Base-by-base conservation (phyloP, 2,329 filamentous ascomycete genomes). In the Claviceps lovelessii region DNA sequence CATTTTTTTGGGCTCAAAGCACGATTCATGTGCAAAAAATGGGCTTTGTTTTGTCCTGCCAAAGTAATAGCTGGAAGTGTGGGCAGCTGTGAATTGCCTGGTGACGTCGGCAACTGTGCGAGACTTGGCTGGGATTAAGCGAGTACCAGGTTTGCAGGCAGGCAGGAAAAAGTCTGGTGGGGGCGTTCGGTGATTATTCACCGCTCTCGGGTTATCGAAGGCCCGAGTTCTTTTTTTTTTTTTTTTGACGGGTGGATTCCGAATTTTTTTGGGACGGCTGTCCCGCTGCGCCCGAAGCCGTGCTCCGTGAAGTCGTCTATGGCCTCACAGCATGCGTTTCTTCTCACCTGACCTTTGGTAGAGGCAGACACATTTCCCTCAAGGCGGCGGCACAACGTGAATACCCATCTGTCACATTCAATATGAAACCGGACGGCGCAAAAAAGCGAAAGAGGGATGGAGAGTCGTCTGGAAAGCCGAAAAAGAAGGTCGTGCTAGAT, bases 381-480 rank as follows among this genome's bases (percentile, higher is more conserved):
- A 8, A 23, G 23, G 23, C 23, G 6, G 10, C 5, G 23, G 35
- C 39, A 51, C 51, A 33, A 37, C 39, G n/a, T 42, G 44, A 4
- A 44, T 28, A n/a, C 45, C 8, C 17, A 35, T 4, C n/a, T 54
- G 46, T 31, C 19, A 4, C 15, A 8, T 35, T 45, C 29, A 55
- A 29, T 42, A 76, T 75, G 73, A 67, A 67, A 37, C 67, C 70
- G 50, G 56, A 63, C 44, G 70, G 65, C 56, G 67, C 62, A 55
- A 76, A 76, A 63, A 82, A 83, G 67, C 72, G 79, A 55, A 82
- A 82, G 68, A 72, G 76, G 57, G 68, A 70, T 19, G 70, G 70
- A 42, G 72, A 74, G 11, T 63, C 67, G 44, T 62, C 65, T 2
- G 64, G 67, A 1, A 73, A 72, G 55, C 67, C 72, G 29, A 75